Evolutionary conservation across 2,329 filamentous ascomycete genomes (phyloP).

Genomic region (Sporothrix phasma): DNA sequence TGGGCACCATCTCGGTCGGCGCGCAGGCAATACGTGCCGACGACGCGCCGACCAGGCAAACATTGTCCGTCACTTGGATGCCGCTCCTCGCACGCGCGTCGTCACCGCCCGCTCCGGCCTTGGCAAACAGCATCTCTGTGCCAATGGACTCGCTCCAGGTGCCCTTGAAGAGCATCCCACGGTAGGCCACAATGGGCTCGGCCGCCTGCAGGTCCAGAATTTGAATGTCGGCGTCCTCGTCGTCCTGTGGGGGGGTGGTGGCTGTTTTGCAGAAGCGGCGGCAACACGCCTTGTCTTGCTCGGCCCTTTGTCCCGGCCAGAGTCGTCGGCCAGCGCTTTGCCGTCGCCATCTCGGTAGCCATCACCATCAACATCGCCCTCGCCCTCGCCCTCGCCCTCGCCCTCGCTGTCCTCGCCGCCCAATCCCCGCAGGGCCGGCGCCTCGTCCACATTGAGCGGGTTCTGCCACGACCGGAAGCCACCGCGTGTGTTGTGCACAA

Average conservation of each 20-base stretch:
- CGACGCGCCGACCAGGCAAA: constrained; percentile 24
- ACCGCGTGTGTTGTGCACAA: constrained; percentile 31
- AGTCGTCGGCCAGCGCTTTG: background rate
- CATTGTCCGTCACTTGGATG: constrained; percentile 16
- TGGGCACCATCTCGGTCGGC: constrained; percentile 15
- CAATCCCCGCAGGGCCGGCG: constrained; percentile 13
- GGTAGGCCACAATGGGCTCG: constrained; percentile 71
- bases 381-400: constrained; percentile 15
- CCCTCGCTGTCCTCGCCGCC: constrained; percentile 15
- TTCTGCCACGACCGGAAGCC: constrained; percentile 36
- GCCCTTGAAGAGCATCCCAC: constrained; percentile 67
- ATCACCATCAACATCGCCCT: constrained; percentile 15
- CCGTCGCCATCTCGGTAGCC: constrained; percentile 11
- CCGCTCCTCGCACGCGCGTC: background rate
- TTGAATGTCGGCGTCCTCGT: constrained; percentile 48
- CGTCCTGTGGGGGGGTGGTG: background rate
- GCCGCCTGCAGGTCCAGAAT: constrained; percentile 71
- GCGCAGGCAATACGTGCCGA: constrained; percentile 18
- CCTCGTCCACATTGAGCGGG: constrained; percentile 21
- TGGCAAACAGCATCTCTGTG: constrained; percentile 67
- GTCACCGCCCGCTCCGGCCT: constrained; percentile 23
- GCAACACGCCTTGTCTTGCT: background rate
- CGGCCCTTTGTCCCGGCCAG: background rate
- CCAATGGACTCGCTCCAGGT: constrained; percentile 76
- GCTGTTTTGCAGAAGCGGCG: background rate